phyloP scores from a whole-genome alignment of 2,329 filamentous ascomycete genomes.

The Aspergillus sp. region DNA sequence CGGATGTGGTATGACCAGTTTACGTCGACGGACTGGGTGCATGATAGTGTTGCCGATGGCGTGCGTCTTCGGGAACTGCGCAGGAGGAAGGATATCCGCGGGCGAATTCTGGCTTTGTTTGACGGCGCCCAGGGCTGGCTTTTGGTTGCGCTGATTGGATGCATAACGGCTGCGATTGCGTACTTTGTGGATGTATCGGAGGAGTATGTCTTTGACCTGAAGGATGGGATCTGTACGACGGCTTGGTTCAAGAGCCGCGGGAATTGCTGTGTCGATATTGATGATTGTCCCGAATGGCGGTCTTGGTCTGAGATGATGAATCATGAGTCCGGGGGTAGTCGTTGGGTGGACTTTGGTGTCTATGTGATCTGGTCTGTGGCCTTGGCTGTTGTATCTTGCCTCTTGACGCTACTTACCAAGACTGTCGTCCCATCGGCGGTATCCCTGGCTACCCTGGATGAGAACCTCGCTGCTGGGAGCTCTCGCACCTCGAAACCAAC shows the following conservation, averaged over 20 bases:
- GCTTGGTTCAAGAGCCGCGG: conserved; percentile 75
- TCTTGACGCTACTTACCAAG: conserved; percentile 84
- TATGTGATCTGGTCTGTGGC: conserved; percentile 72
- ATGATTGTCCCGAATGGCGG: conserved; percentile 59
- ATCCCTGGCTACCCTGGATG: conserved; percentile 83
- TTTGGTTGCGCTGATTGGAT: conserved; percentile 83
- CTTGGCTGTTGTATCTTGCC: conserved; percentile 71
- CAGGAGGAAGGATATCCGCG: conserved; percentile 77
- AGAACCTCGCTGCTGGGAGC: conserved; percentile 75
- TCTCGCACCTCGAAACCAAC: conserved; percentile 46
- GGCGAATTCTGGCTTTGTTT: conserved; percentile 72
- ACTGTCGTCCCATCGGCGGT: conserved; percentile 89
- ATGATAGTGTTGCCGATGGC: conserved; percentile 93
- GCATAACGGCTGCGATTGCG: conserved; percentile 78
- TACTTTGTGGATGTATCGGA: conserved; percentile 90
- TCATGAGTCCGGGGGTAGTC: conserved; percentile 46
- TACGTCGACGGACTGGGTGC: conserved; percentile 96
- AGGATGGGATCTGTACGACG: conserved; percentile 77
- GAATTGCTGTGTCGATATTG: conserved; percentile 59
- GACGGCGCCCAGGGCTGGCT: conserved; percentile 95
- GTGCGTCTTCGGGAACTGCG: conserved; percentile 82
- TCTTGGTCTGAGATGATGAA: conserved; percentile 66
- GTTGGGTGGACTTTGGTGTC: conserved; percentile 73
- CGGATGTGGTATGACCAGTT: conserved; percentile 99
- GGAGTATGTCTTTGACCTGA: conserved; percentile 81